Conservation (phyloP, 768 basidiomycete species). For the Amanita rimosa region DNA sequence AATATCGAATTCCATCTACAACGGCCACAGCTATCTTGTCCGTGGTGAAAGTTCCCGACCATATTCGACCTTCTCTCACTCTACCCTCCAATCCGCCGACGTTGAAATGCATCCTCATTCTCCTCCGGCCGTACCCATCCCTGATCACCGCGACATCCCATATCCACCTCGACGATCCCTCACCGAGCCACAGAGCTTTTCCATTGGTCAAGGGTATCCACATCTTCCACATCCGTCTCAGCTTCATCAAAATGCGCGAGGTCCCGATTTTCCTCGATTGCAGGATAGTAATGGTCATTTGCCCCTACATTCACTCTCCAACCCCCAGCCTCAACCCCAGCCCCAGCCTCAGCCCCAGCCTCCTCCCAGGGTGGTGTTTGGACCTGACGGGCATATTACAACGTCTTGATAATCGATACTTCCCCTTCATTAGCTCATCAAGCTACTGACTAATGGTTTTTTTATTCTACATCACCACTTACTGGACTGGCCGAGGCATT, state of each 20-base stretch:
- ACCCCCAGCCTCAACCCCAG: background rate
- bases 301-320: conserved; percentile 19
- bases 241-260: conserved; percentile 27
- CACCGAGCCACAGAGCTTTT: conserved; percentile 45
- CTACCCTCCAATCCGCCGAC: conserved; percentile 34
- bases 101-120: conserved; percentile 28
- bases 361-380: conserved; percentile 18
- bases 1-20: conserved; percentile 33
- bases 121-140: conserved; percentile 25
- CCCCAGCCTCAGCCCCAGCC: background rate
- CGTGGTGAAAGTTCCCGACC: conserved; percentile 34
- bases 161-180: conserved; percentile 48
- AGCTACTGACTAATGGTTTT: conserved; percentile 2
- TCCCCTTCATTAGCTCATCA: conserved; percentile 8
- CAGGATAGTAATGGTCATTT: conserved; percentile 22
- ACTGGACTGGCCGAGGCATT: conserved; percentile 12
- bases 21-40: conserved; percentile 32
- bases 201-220: conserved; percentile 34
- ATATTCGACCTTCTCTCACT: conserved; percentile 41
- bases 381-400: conserved; percentile 33
- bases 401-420: conserved; percentile 25
- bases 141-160: conserved; percentile 31
- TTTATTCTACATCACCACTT: background rate
- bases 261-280: conserved; percentile 30
- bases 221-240: conserved; percentile 37